Conservation (phyloP, 75 land plant species). For the Gnetum montanum region DNA sequence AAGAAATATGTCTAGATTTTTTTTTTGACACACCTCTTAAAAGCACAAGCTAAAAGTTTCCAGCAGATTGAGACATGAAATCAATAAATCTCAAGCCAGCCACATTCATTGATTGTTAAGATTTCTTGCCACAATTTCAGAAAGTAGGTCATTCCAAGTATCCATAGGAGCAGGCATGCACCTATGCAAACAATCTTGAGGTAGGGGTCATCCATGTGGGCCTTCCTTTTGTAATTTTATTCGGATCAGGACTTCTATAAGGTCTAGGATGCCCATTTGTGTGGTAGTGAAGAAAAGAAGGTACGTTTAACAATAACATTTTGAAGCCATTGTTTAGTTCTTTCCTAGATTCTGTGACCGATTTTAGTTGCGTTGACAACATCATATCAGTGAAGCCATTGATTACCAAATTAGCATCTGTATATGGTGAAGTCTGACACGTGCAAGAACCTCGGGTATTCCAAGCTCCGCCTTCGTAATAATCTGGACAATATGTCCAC, state of each 20-base stretch:
- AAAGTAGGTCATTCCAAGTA: conserved; percentile 80
- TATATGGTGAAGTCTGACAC: conserved; percentile 53
- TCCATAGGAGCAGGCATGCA: conserved; percentile 99
- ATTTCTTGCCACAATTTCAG: conserved; percentile 56
- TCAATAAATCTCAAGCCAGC: no score
- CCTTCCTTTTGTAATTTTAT: conserved; percentile 59
- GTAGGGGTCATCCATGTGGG: conserved; percentile 63
- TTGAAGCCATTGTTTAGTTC: conserved; percentile 21
- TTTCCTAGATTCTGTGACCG: conserved; percentile 31
- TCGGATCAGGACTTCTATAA: conserved; percentile 67
- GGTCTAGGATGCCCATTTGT: conserved; percentile 97
- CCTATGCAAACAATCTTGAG: conserved; percentile 98
- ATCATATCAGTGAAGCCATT: conserved; percentile 54
- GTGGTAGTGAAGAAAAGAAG: conserved; percentile 44
- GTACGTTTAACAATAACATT: conserved; percentile 66
- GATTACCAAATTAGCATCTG: conserved; percentile 18
- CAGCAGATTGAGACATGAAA: no score
- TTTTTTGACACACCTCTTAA: no score
- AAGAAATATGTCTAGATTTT: no score
- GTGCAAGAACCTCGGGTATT: conserved; percentile 94
- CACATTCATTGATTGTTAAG: no score
- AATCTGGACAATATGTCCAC: conserved; percentile 81
- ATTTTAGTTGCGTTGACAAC: conserved; percentile 52
- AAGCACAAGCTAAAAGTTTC: no score
- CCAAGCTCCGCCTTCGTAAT: conserved; percentile 91